Percentiles rank a stretch among this genome's conserved stretches.
These are phyloP conservation scores for Fragaria iinumae DNA, from an alignment of 306 rosid species.

Conservation along the genomic window DNA sequence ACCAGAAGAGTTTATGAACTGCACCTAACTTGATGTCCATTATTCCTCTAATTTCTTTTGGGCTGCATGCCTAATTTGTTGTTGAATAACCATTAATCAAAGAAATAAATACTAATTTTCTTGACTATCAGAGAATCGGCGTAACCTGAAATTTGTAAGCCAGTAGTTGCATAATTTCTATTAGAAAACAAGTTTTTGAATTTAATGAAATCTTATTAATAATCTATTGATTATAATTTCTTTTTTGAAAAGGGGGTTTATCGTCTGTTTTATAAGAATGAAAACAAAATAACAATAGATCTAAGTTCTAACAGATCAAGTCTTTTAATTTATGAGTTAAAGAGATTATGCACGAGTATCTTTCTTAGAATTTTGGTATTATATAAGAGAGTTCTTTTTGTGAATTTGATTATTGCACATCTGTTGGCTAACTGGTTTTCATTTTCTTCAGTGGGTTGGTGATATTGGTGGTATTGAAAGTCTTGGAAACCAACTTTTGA, in stretches of 20 bases:
- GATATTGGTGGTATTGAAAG: slow-evolving; percentile 82
- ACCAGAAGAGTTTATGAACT: background rate
- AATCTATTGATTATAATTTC: background rate
- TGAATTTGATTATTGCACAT: background rate
- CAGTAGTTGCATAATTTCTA: background rate
- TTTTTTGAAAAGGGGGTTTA: background rate
- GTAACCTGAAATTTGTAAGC: background rate
- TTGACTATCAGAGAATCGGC: background rate
- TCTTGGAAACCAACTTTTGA: slow-evolving; percentile 65
- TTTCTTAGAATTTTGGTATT: background rate
- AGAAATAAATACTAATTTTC: background rate
- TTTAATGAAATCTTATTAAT: background rate
- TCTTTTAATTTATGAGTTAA: background rate
- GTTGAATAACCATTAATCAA: background rate
- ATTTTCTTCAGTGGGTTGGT: slow-evolving; percentile 71
- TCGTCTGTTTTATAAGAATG: background rate
- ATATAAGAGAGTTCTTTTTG: background rate
- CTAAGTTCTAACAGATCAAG: background rate
- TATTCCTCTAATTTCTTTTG: background rate
- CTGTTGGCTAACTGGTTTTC: slow-evolving; percentile 21
- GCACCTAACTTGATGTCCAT: background rate
- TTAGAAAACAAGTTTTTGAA: background rate
- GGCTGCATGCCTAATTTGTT: background rate
- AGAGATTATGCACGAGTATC: background rate
- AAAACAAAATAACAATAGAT: background rate